Evolutionary conservation across 2,329 filamentous ascomycete species (phyloP), one percentile per base, ranked within the genome.

Genomic region (Cladophialophora bantiana): DNA sequence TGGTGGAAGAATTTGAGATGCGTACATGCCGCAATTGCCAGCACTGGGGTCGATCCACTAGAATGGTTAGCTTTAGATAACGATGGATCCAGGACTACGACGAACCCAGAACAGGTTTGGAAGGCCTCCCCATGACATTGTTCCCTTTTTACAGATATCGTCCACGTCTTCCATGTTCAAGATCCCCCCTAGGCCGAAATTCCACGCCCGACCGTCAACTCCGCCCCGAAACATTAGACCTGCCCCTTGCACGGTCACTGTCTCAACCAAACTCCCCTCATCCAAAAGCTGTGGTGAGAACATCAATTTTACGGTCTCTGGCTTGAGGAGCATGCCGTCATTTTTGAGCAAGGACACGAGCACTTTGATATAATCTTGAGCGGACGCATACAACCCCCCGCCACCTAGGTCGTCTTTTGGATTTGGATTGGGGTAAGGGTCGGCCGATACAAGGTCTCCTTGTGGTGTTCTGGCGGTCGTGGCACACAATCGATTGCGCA

Each of bases 391-490:
- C 6, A 82, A 58, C 0, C 82, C 83, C 40, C 82, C 80, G 0
- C 82, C 82, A 6, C 83, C 83, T 69, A 81, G 82, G 53, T 83
- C 77, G 12, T 80, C 80, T 15, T 72, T 64, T 42, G 72, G 59
- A 20, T 65, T 59, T 18, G 79, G 77, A 54, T 79, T 80, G 0
- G 80, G 73, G 45, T 82, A 76, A 2, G 82, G 76, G 0, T 79
- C 72, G 0, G 77, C 74, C 0, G 71, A 64, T 1, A 77, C 76
- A 32, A 83, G 60, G 3, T 79, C 75, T 1, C 78, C 75, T 72
- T 0, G 75, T 75, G 1, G 77, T 75, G 0, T 81, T 79, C n/a
- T 76, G 77, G 67, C 83, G 81, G 66, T 80, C 71, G 1, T 77
- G 77, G 59, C 78, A 76, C 35, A 64, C 15, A 67, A 55, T 18